phyloP scores from a whole-genome alignment of 352 stramenopile genomes.

The Pythium aquatile region DNA sequence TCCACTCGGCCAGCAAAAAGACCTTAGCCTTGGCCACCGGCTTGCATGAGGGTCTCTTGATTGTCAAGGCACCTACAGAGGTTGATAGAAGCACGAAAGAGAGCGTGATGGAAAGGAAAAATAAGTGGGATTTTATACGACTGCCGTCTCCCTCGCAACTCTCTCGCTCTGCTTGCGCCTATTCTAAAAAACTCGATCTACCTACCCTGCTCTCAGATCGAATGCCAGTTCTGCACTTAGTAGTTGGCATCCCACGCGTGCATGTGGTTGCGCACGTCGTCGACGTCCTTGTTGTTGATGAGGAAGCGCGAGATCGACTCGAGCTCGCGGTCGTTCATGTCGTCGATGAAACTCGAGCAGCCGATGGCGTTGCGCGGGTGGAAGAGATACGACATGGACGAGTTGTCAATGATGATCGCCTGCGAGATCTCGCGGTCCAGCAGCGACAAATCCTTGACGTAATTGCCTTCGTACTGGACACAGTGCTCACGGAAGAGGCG shows the following conservation, averaged over 20 bases:
- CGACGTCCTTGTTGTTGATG: slow-evolving; percentile 39
- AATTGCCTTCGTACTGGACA: slow-evolving; percentile 95
- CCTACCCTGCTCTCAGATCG: not conserved
- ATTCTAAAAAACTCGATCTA: not conserved
- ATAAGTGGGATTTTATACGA: not conserved
- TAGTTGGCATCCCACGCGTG: slow-evolving; percentile 69
- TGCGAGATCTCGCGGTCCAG: slow-evolving; percentile 92
- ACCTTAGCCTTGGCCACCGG: not conserved
- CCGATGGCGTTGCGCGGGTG: slow-evolving; percentile 90
- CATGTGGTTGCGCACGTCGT: slow-evolving; percentile 71
- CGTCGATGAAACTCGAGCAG: slow-evolving; percentile 90
- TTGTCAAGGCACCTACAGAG: too few species aligned
- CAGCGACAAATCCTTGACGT: slow-evolving; percentile 97
- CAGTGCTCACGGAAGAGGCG: slow-evolving; percentile 94
- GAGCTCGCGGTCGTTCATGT: slow-evolving; percentile 88
- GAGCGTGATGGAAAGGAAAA: not conserved
- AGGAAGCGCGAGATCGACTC: slow-evolving; percentile 79
- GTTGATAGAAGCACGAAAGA: too few species aligned
- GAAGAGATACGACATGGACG: slow-evolving; percentile 97
- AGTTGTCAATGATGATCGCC: slow-evolving; percentile 99
- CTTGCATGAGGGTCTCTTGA: too few species aligned
- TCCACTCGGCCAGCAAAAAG: not conserved
- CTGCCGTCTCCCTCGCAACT: not conserved
- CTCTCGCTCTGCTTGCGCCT: not conserved
- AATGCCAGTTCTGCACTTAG: slow-evolving; percentile 25